phyloP scores from a whole-genome alignment of 441 rosid genomes.

The Erodium texanum region DNA sequence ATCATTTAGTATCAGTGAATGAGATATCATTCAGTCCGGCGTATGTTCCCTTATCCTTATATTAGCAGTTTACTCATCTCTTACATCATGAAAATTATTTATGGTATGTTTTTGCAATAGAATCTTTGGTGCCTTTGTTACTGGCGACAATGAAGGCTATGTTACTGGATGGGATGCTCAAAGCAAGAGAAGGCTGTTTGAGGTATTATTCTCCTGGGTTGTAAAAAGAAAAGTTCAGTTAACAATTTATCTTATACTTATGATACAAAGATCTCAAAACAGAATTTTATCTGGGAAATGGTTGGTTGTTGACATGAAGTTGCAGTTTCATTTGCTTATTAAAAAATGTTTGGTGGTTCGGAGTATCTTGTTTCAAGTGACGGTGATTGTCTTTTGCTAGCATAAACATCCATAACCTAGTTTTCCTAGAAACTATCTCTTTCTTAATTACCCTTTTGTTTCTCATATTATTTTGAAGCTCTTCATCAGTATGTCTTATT shows the following conservation, averaged over 20 bases:
- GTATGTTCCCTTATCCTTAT: slow-evolving; percentile 34
- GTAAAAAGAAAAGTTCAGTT: not conserved
- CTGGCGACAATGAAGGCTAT: slow-evolving; percentile 74
- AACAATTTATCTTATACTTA: not conserved
- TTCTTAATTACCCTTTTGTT: not conserved
- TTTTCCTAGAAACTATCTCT: not conserved
- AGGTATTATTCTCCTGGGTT: slow-evolving; percentile 36
- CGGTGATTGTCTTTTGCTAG: not conserved
- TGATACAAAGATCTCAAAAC: not conserved
- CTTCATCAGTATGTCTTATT: not conserved
- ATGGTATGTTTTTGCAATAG: slow-evolving; percentile 26
- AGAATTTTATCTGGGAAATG: not conserved
- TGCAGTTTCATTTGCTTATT: not conserved
- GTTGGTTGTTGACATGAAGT: not conserved
- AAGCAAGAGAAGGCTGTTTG: slow-evolving; percentile 51
- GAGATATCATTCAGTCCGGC: slow-evolving; percentile 60
- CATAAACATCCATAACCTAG: not conserved
- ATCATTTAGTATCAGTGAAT: slow-evolving; percentile 49
- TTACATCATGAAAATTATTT: slow-evolving; percentile 15
- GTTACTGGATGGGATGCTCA: slow-evolving; percentile 54
- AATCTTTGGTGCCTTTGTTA: slow-evolving; percentile 43
- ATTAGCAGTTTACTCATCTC: slow-evolving; percentile 13
- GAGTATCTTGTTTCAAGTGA: not conserved
- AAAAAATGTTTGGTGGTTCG: not conserved
- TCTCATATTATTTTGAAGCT: not conserved